Evolutionary conservation across 2,329 filamentous ascomycete genomes (phyloP).

Genomic region (Ophiostoma angusticollis): DNA sequence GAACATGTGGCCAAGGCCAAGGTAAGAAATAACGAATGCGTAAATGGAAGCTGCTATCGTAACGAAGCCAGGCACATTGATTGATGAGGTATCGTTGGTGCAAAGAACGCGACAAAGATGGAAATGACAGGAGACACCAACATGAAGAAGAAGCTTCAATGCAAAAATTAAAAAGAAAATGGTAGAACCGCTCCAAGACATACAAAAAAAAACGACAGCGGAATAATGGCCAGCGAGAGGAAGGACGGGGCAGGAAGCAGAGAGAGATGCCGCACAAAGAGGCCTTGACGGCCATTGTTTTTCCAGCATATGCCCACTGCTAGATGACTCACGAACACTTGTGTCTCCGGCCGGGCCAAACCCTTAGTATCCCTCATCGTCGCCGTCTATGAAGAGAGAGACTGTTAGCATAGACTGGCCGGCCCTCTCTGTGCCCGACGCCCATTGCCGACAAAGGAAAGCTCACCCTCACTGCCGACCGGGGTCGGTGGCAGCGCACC

Average conservation of each 20-base stretch:
- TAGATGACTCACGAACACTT: no score
- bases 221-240: no score
- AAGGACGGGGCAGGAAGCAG: no score
- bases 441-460: neutral
- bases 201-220: constrained; percentile 2
- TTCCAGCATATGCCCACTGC: no score
- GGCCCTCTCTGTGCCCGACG: constrained; percentile 11
- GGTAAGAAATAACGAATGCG: neutral
- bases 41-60: constrained; percentile 1
- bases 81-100: no score
- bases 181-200: no score
- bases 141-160: neutral
- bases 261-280: neutral
- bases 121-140: neutral
- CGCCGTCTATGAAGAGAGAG: constrained; percentile 29
- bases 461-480: constrained; percentile 49
- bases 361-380: constrained; percentile 23
- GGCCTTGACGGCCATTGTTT: no score
- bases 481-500: constrained; percentile 49
- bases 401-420: constrained; percentile 33
- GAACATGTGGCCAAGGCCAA: neutral
- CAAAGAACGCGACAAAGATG: neutral
- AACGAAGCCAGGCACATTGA: no score
- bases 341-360: neutral
- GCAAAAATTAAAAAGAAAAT: neutral